A percentile compares a stretch with the other conserved stretches of the same genome.
phyloP scores from a whole-genome alignment of 2,329 filamentous ascomycete genomes.

The Pseudocercospora fijiensis region DNA sequence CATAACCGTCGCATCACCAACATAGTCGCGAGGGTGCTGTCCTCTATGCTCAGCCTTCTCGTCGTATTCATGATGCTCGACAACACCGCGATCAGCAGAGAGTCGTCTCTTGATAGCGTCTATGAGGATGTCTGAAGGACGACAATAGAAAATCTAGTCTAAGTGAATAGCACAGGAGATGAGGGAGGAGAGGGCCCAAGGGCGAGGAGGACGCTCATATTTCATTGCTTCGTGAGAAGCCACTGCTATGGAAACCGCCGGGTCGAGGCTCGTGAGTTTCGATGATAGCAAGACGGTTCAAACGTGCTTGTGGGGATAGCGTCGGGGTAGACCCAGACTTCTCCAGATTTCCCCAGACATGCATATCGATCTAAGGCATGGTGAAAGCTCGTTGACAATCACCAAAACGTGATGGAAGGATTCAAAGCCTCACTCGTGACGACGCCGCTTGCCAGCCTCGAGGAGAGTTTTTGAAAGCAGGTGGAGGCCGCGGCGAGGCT shows the following conservation, averaged over 20 bases:
- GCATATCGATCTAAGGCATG: background rate
- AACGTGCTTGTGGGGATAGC: conserved; percentile 2
- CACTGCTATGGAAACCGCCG: background rate
- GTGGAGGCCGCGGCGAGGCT: background rate
- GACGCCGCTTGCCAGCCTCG: background rate
- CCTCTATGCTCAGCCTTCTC: conserved; percentile 2
- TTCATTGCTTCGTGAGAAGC: background rate
- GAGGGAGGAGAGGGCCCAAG: background rate
- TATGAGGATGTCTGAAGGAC: background rate
- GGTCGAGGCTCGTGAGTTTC: conserved; percentile 4
- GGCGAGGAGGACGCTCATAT: background rate
- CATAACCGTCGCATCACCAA: background rate
- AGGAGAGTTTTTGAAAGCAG: background rate
- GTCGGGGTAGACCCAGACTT: background rate
- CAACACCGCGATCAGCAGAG: background rate
- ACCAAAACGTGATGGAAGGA: background rate
- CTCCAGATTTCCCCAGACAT: background rate
- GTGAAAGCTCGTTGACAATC: background rate
- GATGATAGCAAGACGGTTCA: background rate
- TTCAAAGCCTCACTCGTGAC: background rate
- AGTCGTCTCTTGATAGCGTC: conserved; percentile 2
- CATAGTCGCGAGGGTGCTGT: background rate
- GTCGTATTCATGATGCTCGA: background rate
- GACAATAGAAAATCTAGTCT: background rate
- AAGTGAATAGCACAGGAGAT: background rate